Evolutionary conservation across 306 rosid species (phyloP).

Genomic region (Abrus precatorius): DNA sequence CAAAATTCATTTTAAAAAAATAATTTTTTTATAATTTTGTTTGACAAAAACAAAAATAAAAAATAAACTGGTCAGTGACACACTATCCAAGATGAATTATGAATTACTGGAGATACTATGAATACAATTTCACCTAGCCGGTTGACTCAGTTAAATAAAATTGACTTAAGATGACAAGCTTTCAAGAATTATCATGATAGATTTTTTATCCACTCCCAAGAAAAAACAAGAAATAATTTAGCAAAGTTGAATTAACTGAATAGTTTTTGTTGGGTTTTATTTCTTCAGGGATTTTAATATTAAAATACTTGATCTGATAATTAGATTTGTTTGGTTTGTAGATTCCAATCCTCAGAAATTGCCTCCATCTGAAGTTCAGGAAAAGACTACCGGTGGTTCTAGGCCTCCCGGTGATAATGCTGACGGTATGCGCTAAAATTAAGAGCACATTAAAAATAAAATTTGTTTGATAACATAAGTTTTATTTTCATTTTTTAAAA

Average conservation of each 20-base stretch:
- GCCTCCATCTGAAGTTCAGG: conserved; percentile 83
- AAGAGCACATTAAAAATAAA: too few relatives aligned
- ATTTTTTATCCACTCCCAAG: background rate
- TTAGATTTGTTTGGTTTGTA: conserved; percentile 43
- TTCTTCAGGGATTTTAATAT: background rate
- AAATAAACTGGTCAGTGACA: too few relatives aligned
- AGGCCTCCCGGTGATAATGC: conserved; percentile 79
- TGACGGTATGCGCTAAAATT: conserved; percentile 58
- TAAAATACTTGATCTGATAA: background rate
- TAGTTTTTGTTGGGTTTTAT: too few relatives aligned
- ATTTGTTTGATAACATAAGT: too few relatives aligned
- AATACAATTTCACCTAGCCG: too few relatives aligned
- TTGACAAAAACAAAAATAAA: too few relatives aligned
- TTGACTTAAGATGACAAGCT: background rate
- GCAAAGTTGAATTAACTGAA: background rate
- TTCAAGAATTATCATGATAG: conserved; percentile 6
- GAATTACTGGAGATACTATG: too few relatives aligned
- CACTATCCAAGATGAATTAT: too few relatives aligned
- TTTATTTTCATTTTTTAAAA: too few relatives aligned
- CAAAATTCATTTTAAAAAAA: too few relatives aligned
- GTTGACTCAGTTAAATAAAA: too few relatives aligned
- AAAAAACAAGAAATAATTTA: background rate
- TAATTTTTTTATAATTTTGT: too few relatives aligned
- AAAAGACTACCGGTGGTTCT: conserved; percentile 75
- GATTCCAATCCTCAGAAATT: conserved; percentile 84